A percentile compares a stretch with the other conserved stretches of the same genome.
Evolutionary conservation across 164 flowering plant genomes (phyloP).

Genomic region (Paratinospora sagittata): DNA sequence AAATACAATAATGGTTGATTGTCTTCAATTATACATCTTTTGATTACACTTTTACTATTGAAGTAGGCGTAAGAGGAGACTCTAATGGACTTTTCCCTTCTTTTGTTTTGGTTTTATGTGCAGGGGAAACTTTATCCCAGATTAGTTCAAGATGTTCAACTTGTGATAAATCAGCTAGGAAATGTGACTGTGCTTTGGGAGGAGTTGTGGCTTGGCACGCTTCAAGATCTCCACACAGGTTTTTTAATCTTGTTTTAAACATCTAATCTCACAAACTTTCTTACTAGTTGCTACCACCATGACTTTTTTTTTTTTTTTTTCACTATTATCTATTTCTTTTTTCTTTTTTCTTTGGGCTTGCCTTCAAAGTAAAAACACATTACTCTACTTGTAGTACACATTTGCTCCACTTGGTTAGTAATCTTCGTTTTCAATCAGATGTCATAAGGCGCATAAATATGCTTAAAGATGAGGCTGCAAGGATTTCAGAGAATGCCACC

Average conservation of each 20-base stretch:
- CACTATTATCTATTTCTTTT: neutral
- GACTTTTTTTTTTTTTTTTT: neutral
- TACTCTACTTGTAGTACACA: neutral
- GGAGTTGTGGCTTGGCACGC: conserved; percentile 95
- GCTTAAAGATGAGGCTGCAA: conserved; percentile 88
- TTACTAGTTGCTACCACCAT: neutral
- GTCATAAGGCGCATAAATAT: conserved; percentile 83
- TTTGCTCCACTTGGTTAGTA: neutral
- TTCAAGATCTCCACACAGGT: conserved; percentile 97
- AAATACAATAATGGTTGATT: neutral
- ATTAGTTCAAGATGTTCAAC: conserved; percentile 84
- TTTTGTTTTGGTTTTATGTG: conserved; percentile 23
- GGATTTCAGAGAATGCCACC: conserved; percentile 79
- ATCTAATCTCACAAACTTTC: conserved; percentile 5
- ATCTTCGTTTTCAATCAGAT: conserved; percentile 42
- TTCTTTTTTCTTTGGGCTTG: neutral
- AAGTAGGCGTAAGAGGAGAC: neutral
- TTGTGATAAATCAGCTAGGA: conserved; percentile 80
- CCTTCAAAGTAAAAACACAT: neutral
- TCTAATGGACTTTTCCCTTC: neutral
- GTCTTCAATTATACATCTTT: neutral
- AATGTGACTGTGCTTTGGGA: conserved; percentile 97
- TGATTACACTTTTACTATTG: neutral
- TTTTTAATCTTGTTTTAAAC: conserved; percentile 1
- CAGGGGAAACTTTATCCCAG: conserved; percentile 82